Base-by-base conservation (phyloP, 179 eudicot genomes). In the Camellia oleifera region DNA sequence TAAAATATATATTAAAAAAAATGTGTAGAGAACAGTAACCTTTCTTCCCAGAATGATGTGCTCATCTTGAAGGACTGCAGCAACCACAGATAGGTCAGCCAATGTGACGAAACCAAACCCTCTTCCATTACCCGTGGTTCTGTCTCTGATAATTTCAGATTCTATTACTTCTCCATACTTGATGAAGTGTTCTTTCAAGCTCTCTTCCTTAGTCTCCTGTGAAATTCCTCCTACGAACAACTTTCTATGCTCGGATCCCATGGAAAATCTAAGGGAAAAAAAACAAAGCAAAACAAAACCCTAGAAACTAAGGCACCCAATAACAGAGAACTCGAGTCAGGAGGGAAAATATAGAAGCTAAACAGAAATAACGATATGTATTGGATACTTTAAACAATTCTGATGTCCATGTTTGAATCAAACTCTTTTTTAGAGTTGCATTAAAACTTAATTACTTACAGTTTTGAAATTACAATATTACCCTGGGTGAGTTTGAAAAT, bases 101-200 rank as follows among this genome's bases (percentile, higher is more conserved):
- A 78, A 78, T 5, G 46, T 78, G 65, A 68, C 65, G 7, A 78
- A 78, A 78, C 80, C 54, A 15, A 78, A 78, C 15, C 80, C 80
- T 42, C 80, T 32, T 40, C 74, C 80, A 0, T 53, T 68, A 3
- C 80, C 66, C 0, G 80, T 64, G 52, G 2, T n/a, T 26, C 74
- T 15, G 7, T 78, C 80, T 18, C 46, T 42, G 2, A 56, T 57
- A 68, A 78, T 54, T 18, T 68, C 53, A 2, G 7, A 53, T 40
- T 68, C 74, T 44, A 15, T n/a, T 4, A 78, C 80, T 40, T 7
- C 40, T 56, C 80, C 80, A 50, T 68, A 78, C 40, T 53, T 67
- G 4, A 17, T 11, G 18, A 78, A 78, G 74, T 78, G 57, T n/a
- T 48, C 72, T 32, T 26, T 65, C 73, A 77, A 66, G 12, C 4